Percentiles rank a stretch among this genome's conserved stretches.
These are phyloP conservation scores for Sporisorium exsertum DNA, from an alignment of 1,284 basidiomycete species.

Conservation along the genomic window DNA sequence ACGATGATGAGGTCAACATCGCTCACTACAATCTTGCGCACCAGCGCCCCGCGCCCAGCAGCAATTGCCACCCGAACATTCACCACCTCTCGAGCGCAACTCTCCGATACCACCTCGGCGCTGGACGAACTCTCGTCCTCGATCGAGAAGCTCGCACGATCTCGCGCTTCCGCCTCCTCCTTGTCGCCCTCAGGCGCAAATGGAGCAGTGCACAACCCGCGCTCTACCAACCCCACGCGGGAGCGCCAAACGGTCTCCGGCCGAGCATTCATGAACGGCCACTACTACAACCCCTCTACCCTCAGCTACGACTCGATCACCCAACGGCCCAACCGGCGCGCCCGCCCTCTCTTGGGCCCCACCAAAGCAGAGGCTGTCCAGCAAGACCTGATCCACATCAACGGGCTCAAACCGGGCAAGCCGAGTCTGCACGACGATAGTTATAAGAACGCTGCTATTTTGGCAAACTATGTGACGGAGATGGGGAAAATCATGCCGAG, in stretches of 20 bases:
- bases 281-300: conserved; percentile 61
- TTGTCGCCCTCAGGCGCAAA: conserved; percentile 1
- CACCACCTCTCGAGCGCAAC: background rate
- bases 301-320: conserved; percentile 44
- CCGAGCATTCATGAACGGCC: conserved; percentile 49
- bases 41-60: background rate
- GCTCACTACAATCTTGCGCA: conserved; percentile 1
- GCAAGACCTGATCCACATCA: conserved; percentile 74
- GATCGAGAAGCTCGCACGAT: conserved; percentile 39
- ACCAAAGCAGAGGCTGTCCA: conserved; percentile 46
- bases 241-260: conserved; percentile 48
- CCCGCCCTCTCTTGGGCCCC: conserved; percentile 58
- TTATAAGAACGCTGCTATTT: conserved; percentile 78
- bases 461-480: conserved; percentile 78
- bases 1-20: conserved; percentile 5
- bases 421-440: conserved; percentile 67
- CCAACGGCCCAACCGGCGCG: conserved; percentile 14
- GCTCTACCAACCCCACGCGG: background rate
- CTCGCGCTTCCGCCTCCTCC: conserved; percentile 14
- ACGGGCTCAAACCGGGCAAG: conserved; percentile 68
- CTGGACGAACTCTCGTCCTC: conserved; percentile 39
- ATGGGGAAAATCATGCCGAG: conserved; percentile 87
- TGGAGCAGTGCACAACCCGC: conserved; percentile 28
- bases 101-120: conserved; percentile 11
- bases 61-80: background rate